Base-by-base conservation (phyloP, 2,329 filamentous ascomycete genomes). In the Cytospora piceicola region DNA sequence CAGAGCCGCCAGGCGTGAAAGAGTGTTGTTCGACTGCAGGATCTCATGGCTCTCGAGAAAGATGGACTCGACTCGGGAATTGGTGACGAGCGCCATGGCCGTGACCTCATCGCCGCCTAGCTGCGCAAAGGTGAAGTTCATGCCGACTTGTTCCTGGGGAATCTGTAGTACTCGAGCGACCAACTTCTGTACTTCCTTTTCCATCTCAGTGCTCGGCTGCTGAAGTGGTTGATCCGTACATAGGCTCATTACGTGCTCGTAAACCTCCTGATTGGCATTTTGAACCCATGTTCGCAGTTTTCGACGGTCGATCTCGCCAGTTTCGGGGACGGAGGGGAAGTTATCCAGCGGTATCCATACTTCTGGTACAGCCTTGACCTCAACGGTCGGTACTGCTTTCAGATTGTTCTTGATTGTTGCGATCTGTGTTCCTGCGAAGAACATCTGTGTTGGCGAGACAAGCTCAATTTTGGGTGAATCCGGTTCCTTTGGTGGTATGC, bases 201-300 rank as follows among this genome's bases (percentile, higher is more conserved):
- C 80, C 71, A 77, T 75, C 20, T 73, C 76, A 7, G 72, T 78
- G 5, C 74, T 66, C 0, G 80, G 79, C 29, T 73, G 71, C 55
- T 75, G 73, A 11, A 78, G 62, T 3, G 72, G 68, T 46, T 77
- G 75, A 39, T 79, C 75, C 11, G 75, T 75, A 29, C 79, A 76
- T 24, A 83, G 72, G 57, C 76, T 77, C 72, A 82, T 76, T 52
- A 84, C 80, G 57, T 79, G 80, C 52, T 78, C 76, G 69, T 83
- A 79, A 29, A 77, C 68, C 32, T 79, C 76, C 61, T 83, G 78
- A 66, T 82, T 81, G 56, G 82, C 78, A 68, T 85, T 85, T 72
- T 85, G 82, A 30, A 80, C 79, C 83, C 83, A 85, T 4, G 81
- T 83, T 65, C 83, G 82, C 53, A 85, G 69, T 64, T 76, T 77